These are phyloP conservation scores for Rhizopogon vinicolor DNA, from an alignment of 768 basidiomycete genomes.

Conservation along the genomic window DNA sequence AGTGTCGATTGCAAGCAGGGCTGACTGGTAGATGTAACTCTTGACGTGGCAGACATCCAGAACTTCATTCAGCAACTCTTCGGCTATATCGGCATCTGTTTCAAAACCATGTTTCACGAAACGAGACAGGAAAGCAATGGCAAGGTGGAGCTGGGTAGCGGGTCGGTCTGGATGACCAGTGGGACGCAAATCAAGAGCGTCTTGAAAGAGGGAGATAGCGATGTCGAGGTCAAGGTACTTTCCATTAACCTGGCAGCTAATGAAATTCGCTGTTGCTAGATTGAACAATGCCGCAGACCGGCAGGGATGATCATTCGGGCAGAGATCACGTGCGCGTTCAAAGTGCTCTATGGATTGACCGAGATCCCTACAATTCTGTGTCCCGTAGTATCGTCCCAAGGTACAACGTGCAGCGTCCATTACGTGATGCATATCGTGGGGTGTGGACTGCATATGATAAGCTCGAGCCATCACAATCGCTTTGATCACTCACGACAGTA, in stretches of 20 bases:
- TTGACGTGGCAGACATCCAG: background rate
- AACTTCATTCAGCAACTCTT: background rate
- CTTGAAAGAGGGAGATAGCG: background rate
- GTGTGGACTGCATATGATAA: background rate
- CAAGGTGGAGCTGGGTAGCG: conserved; percentile 1
- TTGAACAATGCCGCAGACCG: conserved; percentile 2
- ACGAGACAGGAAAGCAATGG: background rate
- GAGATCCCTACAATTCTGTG: background rate
- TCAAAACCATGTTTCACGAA: background rate
- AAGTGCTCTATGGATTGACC: background rate
- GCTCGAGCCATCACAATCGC: background rate
- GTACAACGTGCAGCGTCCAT: background rate
- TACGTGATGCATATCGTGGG: background rate
- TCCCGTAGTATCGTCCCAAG: background rate
- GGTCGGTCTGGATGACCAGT: conserved; percentile 1
- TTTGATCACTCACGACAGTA: background rate
- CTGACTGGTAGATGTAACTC: background rate
- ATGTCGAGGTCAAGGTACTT: background rate
- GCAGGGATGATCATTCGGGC: background rate
- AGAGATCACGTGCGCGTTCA: background rate
- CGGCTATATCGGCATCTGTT: background rate
- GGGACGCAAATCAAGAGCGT: conserved; percentile 5
- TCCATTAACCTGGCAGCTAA: background rate
- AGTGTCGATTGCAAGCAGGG: too few species aligned
- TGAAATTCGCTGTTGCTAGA: background rate